Conservation (phyloP, 2,329 filamentous ascomycete genomes). For the Zasmidium cellare region DNA sequence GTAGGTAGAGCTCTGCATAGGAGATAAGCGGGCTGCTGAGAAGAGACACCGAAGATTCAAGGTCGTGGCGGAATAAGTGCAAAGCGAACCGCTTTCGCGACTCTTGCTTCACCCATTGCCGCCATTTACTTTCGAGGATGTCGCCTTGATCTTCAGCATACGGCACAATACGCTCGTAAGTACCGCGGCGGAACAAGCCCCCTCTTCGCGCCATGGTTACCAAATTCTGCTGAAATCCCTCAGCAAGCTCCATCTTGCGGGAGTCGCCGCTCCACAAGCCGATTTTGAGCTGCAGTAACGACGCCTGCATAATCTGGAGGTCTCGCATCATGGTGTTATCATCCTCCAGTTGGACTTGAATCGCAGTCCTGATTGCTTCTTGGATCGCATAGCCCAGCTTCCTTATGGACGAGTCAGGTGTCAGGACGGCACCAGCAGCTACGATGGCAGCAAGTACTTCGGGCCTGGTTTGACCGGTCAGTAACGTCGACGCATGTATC, state of each 20-base stretch:
- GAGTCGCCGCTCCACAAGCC: constrained; percentile 61
- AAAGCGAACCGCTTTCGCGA: constrained; percentile 69
- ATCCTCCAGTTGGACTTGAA: constrained; percentile 46
- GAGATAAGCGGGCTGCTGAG: constrained; percentile 66
- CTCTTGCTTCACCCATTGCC: constrained; percentile 63
- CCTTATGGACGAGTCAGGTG: constrained; percentile 58
- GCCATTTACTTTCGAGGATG: constrained; percentile 65
- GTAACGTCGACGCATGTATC: constrained; percentile 63
- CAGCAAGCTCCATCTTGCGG: constrained; percentile 60
- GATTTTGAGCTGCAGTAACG: constrained; percentile 52
- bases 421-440: constrained; percentile 61
- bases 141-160: constrained; percentile 57
- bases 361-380: constrained; percentile 46
- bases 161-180: constrained; percentile 48
- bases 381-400: constrained; percentile 60
- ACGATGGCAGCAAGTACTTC: constrained; percentile 63
- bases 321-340: constrained; percentile 54
- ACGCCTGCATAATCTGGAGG: constrained; percentile 53
- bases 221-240: constrained; percentile 57
- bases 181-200: constrained; percentile 58
- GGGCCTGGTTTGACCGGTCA: constrained; percentile 55
- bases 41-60: constrained; percentile 67
- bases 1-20: constrained; percentile 67
- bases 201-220: constrained; percentile 56
- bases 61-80: constrained; percentile 65